phyloP scores from a whole-genome alignment of 2,329 filamentous ascomycete genomes.

The Raffaelea ambrosiae region DNA sequence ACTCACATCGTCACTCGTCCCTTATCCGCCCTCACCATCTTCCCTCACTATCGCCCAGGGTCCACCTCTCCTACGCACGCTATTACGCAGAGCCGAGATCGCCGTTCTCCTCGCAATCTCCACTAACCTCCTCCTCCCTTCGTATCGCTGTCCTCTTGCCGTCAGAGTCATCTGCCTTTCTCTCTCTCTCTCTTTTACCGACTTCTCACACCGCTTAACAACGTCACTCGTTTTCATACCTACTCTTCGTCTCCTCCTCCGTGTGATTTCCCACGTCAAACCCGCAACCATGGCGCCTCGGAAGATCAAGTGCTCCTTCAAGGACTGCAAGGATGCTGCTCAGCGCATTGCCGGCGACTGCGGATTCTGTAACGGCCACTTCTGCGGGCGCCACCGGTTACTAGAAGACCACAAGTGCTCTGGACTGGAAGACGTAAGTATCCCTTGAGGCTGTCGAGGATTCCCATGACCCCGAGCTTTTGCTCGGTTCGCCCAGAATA shows the following conservation, averaged over 20 bases:
- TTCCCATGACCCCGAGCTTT: no score
- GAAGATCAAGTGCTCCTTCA: conserved; percentile 79
- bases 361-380: conserved; percentile 87
- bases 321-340: conserved; percentile 78
- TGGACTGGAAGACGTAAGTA: conserved; percentile 76
- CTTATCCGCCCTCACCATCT: conserved; percentile 2
- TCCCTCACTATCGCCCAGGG: no score
- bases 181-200: neutral
- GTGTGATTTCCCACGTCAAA: conserved; percentile 9
- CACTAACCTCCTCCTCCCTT: neutral
- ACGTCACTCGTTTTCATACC: neutral
- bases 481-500: no score
- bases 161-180: neutral
- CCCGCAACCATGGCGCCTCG: conserved; percentile 59
- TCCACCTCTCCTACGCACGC: neutral
- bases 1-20: neutral
- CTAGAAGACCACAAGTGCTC: conserved; percentile 91
- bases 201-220: no score
- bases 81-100: neutral
- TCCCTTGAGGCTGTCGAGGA: no score
- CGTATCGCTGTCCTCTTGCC: neutral
- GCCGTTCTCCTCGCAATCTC: neutral
- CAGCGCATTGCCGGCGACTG: conserved; percentile 96
- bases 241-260: neutral
- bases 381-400: conserved; percentile 90